Conservation (phyloP, 306 rosid genomes). For the Cicer chorassanicum region DNA sequence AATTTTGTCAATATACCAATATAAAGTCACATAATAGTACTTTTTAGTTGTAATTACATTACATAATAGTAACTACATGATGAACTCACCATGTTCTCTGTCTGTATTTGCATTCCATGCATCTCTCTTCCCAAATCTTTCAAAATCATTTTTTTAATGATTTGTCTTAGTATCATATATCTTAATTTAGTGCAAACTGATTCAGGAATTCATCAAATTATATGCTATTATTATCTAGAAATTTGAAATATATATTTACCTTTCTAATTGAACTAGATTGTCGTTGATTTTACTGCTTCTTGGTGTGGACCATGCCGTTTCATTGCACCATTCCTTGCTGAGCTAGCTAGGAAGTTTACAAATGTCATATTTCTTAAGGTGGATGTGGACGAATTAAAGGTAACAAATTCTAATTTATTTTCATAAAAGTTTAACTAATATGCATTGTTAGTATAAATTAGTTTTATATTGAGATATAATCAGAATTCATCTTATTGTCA, state of each 20-base stretch:
- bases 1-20: too few relatives aligned
- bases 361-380: slow-evolving; percentile 72
- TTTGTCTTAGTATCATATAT: background rate
- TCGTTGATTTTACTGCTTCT: slow-evolving; percentile 91
- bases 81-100: background rate
- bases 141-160: background rate
- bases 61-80: background rate
- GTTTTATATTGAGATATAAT: background rate
- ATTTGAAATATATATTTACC: slow-evolving; percentile 2
- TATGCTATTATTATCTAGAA: background rate
- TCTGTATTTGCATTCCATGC: background rate
- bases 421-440: background rate
- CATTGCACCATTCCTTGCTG: slow-evolving; percentile 77
- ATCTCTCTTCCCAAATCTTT: background rate
- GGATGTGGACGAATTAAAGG: slow-evolving; percentile 93
- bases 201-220: background rate
- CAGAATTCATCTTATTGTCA: background rate
- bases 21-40: too few relatives aligned
- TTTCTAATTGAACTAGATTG: slow-evolving; percentile 54
- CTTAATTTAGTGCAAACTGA: slow-evolving; percentile 1
- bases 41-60: too few relatives aligned
- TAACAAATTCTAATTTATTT: slow-evolving; percentile 31
- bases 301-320: slow-evolving; percentile 99
- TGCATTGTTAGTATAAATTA: background rate
- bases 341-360: slow-evolving; percentile 70